Conservation (phyloP, 495 filamentous ascomycete genomes). For the Daldinia vernicosa region DNA sequence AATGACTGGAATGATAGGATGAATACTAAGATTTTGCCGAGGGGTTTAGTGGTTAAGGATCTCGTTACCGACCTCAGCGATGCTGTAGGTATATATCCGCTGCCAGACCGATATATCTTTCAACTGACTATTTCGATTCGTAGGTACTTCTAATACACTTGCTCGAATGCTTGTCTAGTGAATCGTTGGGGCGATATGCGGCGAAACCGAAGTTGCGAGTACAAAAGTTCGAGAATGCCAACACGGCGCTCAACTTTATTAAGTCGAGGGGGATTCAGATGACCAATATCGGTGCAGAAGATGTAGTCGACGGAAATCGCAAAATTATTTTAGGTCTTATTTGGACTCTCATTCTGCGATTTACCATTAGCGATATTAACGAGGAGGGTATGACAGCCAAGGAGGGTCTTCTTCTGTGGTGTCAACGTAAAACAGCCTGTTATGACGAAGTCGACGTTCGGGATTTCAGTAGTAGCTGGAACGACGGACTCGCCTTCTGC, state of each 20-base stretch:
- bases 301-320: slow-evolving; percentile 96
- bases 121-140: slow-evolving; percentile 11
- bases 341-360: slow-evolving; percentile 96
- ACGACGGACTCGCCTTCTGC: slow-evolving; percentile 95
- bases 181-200: slow-evolving; percentile 96
- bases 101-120: background rate
- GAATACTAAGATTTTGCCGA: slow-evolving; percentile 87
- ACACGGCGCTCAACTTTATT: slow-evolving; percentile 92
- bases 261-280: slow-evolving; percentile 90
- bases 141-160: slow-evolving; percentile 95
- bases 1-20: slow-evolving; percentile 66
- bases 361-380: slow-evolving; percentile 98
- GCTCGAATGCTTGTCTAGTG: slow-evolving; percentile 91
- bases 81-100: slow-evolving; percentile 69
- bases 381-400: slow-evolving; percentile 98
- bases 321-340: slow-evolving; percentile 98
- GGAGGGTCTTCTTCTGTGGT: slow-evolving; percentile 94
- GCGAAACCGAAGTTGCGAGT: slow-evolving; percentile 94
- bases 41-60: slow-evolving; percentile 80
- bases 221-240: slow-evolving; percentile 98
- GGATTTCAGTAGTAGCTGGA: slow-evolving; percentile 96
- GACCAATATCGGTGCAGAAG: slow-evolving; percentile 98
- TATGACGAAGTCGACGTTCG: slow-evolving; percentile 95
- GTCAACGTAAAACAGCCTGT: slow-evolving; percentile 97
- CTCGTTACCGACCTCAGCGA: slow-evolving; percentile 89